phyloP scores from a whole-genome alignment of 805 yeast genomes.

The Yarrowia divulgata region DNA sequence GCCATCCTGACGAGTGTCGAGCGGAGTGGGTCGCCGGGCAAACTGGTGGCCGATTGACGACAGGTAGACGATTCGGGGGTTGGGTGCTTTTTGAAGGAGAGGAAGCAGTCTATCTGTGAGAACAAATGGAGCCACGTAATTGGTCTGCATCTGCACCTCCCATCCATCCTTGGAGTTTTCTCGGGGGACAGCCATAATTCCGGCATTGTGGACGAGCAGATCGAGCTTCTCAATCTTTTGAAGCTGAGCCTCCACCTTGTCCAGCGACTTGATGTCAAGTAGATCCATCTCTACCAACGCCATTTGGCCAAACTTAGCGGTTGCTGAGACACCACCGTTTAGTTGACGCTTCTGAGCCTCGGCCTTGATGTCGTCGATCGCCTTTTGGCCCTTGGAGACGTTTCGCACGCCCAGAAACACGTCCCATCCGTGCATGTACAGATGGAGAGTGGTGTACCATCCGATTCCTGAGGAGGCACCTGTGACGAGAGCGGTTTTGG shows the following conservation, averaged over 20 bases:
- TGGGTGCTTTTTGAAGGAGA: conserved; percentile 53
- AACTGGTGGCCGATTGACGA: conserved; percentile 72
- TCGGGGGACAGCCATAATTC: conserved; percentile 78
- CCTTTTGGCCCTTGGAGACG: conserved; percentile 60
- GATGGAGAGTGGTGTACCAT: conserved; percentile 73
- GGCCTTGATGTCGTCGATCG: conserved; percentile 61
- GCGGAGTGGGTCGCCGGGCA: conserved; percentile 57
- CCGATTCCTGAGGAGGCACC: conserved; percentile 89
- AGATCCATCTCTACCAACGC: conserved; percentile 40
- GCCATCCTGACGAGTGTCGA: conserved; percentile 60
- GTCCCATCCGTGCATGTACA: conserved; percentile 77
- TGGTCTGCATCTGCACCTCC: conserved; percentile 82
- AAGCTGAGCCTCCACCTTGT: conserved; percentile 11
- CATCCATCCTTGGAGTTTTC: conserved; percentile 68
- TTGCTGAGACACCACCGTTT: not conserved
- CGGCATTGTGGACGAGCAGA: conserved; percentile 77
- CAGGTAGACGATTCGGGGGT: conserved; percentile 61
- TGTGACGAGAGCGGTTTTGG: conserved; percentile 74
- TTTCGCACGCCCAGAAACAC: conserved; percentile 80
- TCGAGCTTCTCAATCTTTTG: conserved; percentile 52
- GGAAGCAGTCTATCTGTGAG: conserved; percentile 68
- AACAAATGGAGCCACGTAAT: conserved; percentile 75
- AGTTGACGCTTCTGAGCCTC: conserved; percentile 58
- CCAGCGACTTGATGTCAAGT: conserved; percentile 11
- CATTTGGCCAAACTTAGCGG: conserved; percentile 41